These are phyloP conservation scores for Lactifluus hygrophoroides DNA, from an alignment of 768 basidiomycete species.

Conservation along the genomic window DNA sequence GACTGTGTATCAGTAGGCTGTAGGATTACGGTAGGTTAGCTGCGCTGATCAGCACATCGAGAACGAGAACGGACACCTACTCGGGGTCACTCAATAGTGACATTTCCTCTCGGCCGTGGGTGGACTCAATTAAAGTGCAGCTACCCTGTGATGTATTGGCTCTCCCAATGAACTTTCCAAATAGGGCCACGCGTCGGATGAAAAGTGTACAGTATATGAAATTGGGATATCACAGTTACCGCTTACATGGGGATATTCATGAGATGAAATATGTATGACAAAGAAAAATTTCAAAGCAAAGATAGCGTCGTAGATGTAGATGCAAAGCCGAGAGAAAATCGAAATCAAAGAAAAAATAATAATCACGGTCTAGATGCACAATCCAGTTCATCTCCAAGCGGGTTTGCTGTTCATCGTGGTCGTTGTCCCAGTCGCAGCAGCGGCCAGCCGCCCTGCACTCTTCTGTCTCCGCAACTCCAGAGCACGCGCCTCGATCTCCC, in stretches of 20 bases:
- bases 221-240: no score
- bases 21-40: not conserved
- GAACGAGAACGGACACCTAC: slow-evolving; percentile 3
- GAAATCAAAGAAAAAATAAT: not conserved
- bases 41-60: not conserved
- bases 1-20: slow-evolving; percentile 72
- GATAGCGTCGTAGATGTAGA: not conserved
- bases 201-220: no score
- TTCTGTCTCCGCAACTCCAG: slow-evolving; percentile 31
- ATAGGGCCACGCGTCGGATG: no score
- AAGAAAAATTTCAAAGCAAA: not conserved
- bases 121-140: no score
- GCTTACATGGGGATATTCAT: no score
- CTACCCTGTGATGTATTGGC: no score
- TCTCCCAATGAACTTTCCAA: no score
- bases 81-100: slow-evolving; percentile 21
- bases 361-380: not conserved
- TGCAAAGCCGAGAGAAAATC: not conserved
- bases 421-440: not conserved
- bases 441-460: slow-evolving; percentile 28
- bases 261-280: not conserved
- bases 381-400: slow-evolving; percentile 18
- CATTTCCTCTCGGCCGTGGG: slow-evolving; percentile 10
- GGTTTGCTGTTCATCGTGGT: slow-evolving; percentile 13
- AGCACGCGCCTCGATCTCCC: slow-evolving; percentile 22